Evolutionary conservation across 1,284 basidiomycete species (phyloP).

Genomic region (Irpex sp.): DNA sequence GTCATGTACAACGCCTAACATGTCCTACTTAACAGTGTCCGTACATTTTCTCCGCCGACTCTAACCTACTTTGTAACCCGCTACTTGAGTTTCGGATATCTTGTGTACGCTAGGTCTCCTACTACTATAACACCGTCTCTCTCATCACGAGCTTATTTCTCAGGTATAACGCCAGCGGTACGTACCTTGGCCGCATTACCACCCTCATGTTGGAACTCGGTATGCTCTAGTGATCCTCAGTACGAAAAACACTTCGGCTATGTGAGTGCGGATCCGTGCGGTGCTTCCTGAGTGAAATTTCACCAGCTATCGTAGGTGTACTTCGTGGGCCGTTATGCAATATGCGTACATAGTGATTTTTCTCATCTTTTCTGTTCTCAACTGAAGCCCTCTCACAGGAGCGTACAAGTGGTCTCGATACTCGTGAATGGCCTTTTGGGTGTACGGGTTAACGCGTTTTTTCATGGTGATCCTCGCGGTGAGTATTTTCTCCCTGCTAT

Average conservation of each 20-base stretch:
- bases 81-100: background rate
- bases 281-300: no score
- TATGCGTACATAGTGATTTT: background rate
- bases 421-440: background rate
- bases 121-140: background rate
- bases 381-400: background rate
- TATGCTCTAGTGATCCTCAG: no score
- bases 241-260: no score
- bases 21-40: background rate
- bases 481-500: no score
- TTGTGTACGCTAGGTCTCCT: background rate
- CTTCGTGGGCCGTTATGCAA: no score
- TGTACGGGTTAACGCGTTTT: background rate
- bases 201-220: no score
- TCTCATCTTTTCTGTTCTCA: background rate
- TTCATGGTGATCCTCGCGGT: background rate
- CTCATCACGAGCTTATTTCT: background rate
- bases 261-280: no score
- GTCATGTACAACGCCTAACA: background rate
- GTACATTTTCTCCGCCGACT: background rate
- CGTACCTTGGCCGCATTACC: no score
- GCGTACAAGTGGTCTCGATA: background rate
- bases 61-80: background rate
- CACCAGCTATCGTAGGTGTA: no score
- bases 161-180: background rate